Evolutionary conservation across 352 stramenopile species (phyloP).

Genomic region (Pseudoperonospora humuli): DNA sequence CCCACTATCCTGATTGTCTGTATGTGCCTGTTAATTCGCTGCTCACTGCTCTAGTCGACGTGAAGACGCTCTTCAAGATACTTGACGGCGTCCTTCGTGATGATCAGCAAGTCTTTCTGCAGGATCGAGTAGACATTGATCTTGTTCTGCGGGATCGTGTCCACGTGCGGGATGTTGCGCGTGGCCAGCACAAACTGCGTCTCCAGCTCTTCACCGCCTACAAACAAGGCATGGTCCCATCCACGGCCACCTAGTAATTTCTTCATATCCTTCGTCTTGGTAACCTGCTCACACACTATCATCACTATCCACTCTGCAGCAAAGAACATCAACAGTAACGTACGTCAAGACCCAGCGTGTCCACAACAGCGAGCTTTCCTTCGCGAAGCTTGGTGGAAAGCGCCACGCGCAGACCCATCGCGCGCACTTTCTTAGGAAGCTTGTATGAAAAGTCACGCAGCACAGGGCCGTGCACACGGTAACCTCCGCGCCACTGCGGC

Average conservation of each 20-base stretch:
- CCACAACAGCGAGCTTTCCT: conserved; percentile 77
- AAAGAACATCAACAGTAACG: conserved; percentile 8
- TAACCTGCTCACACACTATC: conserved; percentile 30
- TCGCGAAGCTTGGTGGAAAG: conserved; percentile 84
- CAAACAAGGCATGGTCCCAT: conserved; percentile 84
- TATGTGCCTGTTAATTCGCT: conserved; percentile 5
- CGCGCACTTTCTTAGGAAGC: conserved; percentile 83
- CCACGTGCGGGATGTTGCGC: conserved; percentile 80
- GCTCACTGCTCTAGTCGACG: conserved; percentile 48
- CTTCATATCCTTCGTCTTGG: conserved; percentile 87
- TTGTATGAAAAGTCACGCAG: conserved; percentile 85
- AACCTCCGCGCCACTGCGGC: conserved; percentile 80
- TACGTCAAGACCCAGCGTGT: conserved; percentile 70
- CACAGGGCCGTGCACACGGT: conserved; percentile 77
- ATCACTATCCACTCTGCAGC: background rate
- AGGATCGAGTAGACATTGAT: conserved; percentile 88
- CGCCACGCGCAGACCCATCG: conserved; percentile 77
- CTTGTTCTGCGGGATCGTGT: conserved; percentile 79
- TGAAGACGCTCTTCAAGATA: conserved; percentile 84
- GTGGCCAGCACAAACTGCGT: conserved; percentile 76
- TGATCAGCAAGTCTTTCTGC: conserved; percentile 82
- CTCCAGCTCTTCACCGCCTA: conserved; percentile 64
- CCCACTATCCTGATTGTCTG: conserved; percentile 9
- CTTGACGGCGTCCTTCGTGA: conserved; percentile 81
- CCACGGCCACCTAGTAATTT: conserved; percentile 60